Conservation (phyloP, 176 grass and related monocot species). For the Stipa capillata region DNA sequence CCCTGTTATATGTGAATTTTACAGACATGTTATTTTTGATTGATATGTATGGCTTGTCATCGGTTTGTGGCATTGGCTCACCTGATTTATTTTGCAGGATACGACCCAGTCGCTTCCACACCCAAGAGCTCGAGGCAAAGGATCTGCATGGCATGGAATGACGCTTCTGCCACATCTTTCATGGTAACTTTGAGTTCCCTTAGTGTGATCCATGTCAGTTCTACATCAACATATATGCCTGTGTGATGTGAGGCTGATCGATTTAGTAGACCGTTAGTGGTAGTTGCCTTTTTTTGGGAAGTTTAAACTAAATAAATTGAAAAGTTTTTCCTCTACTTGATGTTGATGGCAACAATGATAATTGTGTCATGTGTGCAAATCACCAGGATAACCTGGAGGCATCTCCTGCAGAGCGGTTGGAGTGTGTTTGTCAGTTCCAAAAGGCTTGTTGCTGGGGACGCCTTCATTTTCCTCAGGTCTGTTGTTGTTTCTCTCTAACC, state of each 20-base stretch:
- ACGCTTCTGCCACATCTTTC: slow-evolving; percentile 87
- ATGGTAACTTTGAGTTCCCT: slow-evolving; percentile 36
- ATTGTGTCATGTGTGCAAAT: background rate
- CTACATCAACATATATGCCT: background rate
- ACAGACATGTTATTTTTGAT: too few species aligned
- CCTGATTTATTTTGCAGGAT: slow-evolving; percentile 37
- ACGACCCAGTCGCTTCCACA: too few species aligned
- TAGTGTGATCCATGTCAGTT: background rate
- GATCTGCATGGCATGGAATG: slow-evolving; percentile 75
- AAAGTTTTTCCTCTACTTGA: background rate
- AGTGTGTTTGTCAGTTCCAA: slow-evolving; percentile 87
- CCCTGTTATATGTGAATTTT: too few species aligned
- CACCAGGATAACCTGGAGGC: slow-evolving; percentile 69
- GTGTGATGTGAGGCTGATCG: background rate
- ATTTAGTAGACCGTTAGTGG: background rate
- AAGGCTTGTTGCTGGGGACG: slow-evolving; percentile 70
- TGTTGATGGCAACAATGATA: background rate
- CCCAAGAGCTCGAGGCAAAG: slow-evolving; percentile 64
- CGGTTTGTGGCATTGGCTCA: background rate
- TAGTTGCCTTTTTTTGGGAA: background rate
- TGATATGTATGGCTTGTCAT: too few species aligned
- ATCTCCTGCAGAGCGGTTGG: slow-evolving; percentile 78
- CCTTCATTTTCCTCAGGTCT: slow-evolving; percentile 83
- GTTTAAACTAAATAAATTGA: background rate
- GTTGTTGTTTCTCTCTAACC: slow-evolving; percentile 8